Evolutionary conservation across 2,329 filamentous ascomycete genomes (phyloP).

Genomic region (Pseudogymnoascus sp.): DNA sequence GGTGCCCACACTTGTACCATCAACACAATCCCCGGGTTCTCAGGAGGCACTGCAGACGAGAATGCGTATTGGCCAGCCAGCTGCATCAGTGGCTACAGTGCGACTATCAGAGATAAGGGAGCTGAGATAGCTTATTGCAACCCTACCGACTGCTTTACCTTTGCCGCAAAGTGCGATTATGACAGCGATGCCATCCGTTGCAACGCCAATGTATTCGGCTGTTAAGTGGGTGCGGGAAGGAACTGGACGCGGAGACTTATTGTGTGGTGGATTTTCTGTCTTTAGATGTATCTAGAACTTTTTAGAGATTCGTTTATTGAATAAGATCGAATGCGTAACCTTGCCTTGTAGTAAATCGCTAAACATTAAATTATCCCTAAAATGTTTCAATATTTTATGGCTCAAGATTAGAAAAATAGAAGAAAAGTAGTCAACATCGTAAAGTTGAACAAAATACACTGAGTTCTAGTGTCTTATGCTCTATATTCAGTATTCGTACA

Average conservation of each 20-base stretch:
- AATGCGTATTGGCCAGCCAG: background rate
- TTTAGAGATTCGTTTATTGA: background rate
- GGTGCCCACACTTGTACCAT: background rate
- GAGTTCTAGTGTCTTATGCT: background rate
- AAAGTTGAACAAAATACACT: background rate
- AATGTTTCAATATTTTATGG: background rate
- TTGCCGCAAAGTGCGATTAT: background rate
- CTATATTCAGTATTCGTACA: background rate
- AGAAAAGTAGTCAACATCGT: too few relatives aligned
- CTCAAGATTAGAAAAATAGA: background rate
- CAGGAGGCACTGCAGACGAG: background rate
- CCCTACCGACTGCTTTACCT: background rate
- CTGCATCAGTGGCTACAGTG: background rate
- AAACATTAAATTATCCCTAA: background rate
- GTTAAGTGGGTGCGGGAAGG: background rate
- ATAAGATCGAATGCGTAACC: background rate
- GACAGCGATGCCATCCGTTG: background rate
- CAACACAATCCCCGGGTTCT: background rate
- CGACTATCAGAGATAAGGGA: background rate
- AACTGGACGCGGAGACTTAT: background rate
- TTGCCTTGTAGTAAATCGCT: background rate
- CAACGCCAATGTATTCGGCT: background rate
- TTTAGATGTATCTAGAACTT: background rate
- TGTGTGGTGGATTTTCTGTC: background rate
- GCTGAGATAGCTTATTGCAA: background rate